Evolutionary conservation across 345 rosid genomes (phyloP).

Genomic region (Gossypium bickii): DNA sequence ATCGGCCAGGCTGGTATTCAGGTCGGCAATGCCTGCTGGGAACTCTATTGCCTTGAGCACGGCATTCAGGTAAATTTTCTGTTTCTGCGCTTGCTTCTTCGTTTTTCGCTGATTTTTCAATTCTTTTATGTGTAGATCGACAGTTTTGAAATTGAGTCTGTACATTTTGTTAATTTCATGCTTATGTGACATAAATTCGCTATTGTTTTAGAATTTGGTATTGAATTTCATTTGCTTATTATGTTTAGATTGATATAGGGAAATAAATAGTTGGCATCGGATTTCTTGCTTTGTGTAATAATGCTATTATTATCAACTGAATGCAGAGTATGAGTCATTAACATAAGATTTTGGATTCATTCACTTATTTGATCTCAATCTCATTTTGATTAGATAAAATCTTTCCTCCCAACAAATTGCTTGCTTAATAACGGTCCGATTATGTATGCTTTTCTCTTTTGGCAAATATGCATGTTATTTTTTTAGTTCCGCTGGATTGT

Average conservation of each 20-base stretch:
- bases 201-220: neutral
- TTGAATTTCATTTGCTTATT: neutral
- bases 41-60: constrained; percentile 35
- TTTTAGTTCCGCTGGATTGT: neutral
- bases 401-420: neutral
- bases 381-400: neutral
- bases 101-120: neutral
- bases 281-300: neutral
- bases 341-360: neutral
- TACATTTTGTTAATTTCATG: neutral
- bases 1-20: constrained; percentile 39
- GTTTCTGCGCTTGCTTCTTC: neutral
- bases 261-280: neutral
- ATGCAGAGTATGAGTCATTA: neutral
- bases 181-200: neutral
- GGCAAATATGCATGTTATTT: neutral
- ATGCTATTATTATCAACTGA: neutral
- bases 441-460: neutral
- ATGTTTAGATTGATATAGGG: neutral
- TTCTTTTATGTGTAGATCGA: neutral
- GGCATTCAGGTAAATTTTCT: constrained; percentile 29
- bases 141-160: neutral
- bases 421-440: neutral
- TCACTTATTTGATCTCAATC: neutral
- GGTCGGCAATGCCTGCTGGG: constrained; percentile 38